A percentile compares a stretch with the other conserved stretches of the same genome.
Evolutionary conservation across 176 grass and related monocot genomes (phyloP).

Genomic region (Hyparrhenia diplandra): DNA sequence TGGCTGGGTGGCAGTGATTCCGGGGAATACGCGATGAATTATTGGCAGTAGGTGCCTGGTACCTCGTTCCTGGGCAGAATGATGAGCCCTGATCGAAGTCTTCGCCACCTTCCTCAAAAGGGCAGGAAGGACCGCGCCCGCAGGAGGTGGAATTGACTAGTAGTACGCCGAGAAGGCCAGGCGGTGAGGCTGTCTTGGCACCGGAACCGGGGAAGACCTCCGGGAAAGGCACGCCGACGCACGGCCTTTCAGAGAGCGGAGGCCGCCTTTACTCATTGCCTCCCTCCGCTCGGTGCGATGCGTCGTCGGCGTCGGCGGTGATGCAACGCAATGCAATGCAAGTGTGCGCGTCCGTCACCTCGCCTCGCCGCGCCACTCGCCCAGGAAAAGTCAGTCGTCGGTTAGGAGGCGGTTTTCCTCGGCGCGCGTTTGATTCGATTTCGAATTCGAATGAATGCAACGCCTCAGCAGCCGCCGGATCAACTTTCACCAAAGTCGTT

Average conservation of each 20-base stretch:
- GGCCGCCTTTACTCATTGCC: background rate
- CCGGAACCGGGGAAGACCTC: background rate
- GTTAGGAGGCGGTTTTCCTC: background rate
- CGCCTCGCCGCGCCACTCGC: background rate
- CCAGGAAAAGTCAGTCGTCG: background rate
- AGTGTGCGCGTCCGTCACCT: no score
- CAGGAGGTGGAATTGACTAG: background rate
- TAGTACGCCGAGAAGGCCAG: background rate
- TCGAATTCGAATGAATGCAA: background rate
- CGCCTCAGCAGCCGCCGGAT: no score
- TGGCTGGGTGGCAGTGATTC: background rate
- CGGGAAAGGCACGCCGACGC: slow-evolving; percentile 5
- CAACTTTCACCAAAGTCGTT: no score
- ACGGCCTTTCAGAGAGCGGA: background rate
- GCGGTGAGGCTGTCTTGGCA: no score
- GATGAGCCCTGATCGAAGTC: slow-evolving; percentile 1
- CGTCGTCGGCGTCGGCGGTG: background rate
- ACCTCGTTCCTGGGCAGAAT: slow-evolving; percentile 15
- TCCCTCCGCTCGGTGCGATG: background rate
- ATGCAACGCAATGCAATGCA: background rate
- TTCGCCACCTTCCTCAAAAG: background rate
- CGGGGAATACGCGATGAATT: slow-evolving; percentile 14
- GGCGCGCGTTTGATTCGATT: background rate
- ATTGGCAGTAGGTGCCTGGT: slow-evolving; percentile 26
- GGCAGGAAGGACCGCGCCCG: no score